These are phyloP conservation scores for Eucalyptus coolabah DNA, from an alignment of 345 rosid species.

Conservation along the genomic window DNA sequence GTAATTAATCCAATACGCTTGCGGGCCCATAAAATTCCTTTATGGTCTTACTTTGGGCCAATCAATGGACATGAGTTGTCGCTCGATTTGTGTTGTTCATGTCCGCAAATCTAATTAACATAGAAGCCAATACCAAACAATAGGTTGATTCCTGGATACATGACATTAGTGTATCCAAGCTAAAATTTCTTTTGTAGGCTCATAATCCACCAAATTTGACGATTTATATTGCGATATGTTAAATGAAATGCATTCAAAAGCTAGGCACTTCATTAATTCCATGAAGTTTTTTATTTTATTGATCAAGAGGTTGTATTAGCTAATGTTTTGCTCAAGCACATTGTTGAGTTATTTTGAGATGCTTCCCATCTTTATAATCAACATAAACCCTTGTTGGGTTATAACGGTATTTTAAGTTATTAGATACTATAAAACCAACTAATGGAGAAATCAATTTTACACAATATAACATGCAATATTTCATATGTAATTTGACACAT, in stretches of 20 bases:
- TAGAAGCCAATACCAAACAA: neutral
- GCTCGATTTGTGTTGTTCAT: neutral
- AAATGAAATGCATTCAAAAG: neutral
- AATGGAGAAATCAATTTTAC: neutral
- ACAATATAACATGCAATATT: too few species aligned
- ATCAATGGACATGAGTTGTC: neutral
- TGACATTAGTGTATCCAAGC: neutral
- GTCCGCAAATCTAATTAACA: neutral
- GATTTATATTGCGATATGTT: neutral
- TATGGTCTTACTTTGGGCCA: neutral
- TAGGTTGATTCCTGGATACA: neutral
- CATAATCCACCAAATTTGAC: neutral
- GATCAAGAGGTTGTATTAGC: neutral
- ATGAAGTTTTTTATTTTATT: too few species aligned
- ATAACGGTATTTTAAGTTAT: neutral
- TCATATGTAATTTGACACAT: neutral
- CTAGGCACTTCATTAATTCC: neutral
- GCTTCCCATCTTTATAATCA: neutral
- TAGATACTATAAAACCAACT: neutral
- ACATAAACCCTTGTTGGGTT: too few species aligned
- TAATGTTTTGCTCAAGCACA: neutral
- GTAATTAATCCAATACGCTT: neutral
- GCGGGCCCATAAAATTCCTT: neutral
- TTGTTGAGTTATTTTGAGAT: neutral
- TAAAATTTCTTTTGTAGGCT: neutral